Base-by-base conservation (phyloP, 129 eudicot genomes). In the Tanacetum coccineum region DNA sequence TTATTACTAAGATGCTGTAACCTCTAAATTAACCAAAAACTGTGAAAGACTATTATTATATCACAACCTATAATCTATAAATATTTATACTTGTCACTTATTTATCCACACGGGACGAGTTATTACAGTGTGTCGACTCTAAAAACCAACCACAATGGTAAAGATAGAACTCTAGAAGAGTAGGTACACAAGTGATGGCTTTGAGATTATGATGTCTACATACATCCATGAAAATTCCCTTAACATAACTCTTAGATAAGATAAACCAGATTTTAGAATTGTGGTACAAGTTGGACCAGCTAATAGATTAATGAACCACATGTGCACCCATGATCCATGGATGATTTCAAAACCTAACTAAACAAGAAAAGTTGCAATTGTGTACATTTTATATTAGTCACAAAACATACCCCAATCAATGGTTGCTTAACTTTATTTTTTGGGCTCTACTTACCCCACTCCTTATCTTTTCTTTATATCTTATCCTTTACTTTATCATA, bases 401-500 rank as follows among this genome's bases (percentile, higher is more conserved):
- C 50, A 74, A 32, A 73, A 64, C 71, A 64, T n/a, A 58, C 28
- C 32, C 15, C 52, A 66, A 66, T 66, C 58, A 66, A 66, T 25
- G 14, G 50, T 4, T 67, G 67, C 4, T 67, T 5, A 25, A 13
- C 64, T 32, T 55, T 39, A 40, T 68, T 46, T 62, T 64, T 10
- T 11, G 32, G 21, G 53, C 26, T 28, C 9, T 46, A n/a, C 75
- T 57, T 56, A 18, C 67, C 68, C 75, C 68, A 71, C 66, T 47
- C 66, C 66, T 74, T 55, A 74, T 73, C 78, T 64, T 10, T 12
- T 40, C 63, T 46, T 62, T 72, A 20, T 73, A 72, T 72, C 71
- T 73, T 64, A 64, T 74, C 60, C 65, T 74, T 53, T 52, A 51
- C 64, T 73, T 74, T 70, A 26, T 58, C 26, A 45, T 22, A 70